Percentiles rank a stretch among this genome's conserved stretches.
Conservation (phyloP, 1,284 basidiomycete genomes). For the Vanrija humicola region DNA sequence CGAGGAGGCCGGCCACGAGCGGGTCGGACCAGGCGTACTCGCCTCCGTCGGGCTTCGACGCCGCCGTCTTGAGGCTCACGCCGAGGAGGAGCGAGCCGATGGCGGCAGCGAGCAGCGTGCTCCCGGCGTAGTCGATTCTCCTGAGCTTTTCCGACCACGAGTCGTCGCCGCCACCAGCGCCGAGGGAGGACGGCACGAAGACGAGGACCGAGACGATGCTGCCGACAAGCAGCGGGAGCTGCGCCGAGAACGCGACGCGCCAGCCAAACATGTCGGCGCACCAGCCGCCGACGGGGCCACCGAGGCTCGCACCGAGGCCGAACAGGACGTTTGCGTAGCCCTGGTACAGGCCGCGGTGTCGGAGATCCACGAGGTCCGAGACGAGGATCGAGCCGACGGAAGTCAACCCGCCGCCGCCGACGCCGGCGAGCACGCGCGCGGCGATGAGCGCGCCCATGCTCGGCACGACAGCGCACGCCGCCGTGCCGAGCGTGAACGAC, state of each 20-base stretch:
- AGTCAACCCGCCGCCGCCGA: slow-evolving; percentile 61
- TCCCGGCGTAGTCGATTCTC: slow-evolving; percentile 77
- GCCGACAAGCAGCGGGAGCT: slow-evolving; percentile 50
- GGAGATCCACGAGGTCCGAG: slow-evolving; percentile 61
- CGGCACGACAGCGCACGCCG: slow-evolving; percentile 74
- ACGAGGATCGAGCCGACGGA: slow-evolving; percentile 39
- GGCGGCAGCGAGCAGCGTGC: slow-evolving; percentile 65
- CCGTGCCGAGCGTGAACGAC: slow-evolving; percentile 75
- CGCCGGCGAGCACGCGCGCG: slow-evolving; percentile 74
- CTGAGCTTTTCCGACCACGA: slow-evolving; percentile 60
- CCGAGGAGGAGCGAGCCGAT: slow-evolving; percentile 71
- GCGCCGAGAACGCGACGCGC: slow-evolving; percentile 58
- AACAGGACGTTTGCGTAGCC: slow-evolving; percentile 75
- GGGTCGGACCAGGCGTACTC: slow-evolving; percentile 62
- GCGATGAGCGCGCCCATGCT: slow-evolving; percentile 74
- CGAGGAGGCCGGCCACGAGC: slow-evolving; percentile 63
- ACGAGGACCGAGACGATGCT: slow-evolving; percentile 12
- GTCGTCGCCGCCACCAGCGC: slow-evolving; percentile 38
- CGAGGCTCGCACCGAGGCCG: slow-evolving; percentile 58
- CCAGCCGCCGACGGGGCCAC: slow-evolving; percentile 83
- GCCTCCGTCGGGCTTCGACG: slow-evolving; percentile 17
- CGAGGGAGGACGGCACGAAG: slow-evolving; percentile 11
- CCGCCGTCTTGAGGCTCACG: slow-evolving; percentile 68
- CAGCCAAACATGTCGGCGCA: slow-evolving; percentile 77
- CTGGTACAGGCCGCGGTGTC: slow-evolving; percentile 80